These are phyloP conservation scores for Penicillium fuscoglaucum DNA, from an alignment of 2,329 filamentous ascomycete genomes.

Conservation along the genomic window DNA sequence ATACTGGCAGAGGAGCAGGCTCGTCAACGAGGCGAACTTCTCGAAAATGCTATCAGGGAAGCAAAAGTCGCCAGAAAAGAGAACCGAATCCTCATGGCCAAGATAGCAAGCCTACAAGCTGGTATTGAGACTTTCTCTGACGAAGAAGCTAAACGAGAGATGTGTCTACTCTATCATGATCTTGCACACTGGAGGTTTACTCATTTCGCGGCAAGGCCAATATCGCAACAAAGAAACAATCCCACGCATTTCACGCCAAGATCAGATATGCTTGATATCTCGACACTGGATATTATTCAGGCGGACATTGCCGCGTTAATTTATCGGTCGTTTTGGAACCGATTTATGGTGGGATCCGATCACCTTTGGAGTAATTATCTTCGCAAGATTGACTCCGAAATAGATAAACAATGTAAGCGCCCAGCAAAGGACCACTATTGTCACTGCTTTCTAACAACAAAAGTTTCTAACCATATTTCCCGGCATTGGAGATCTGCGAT, in stretches of 20 bases:
- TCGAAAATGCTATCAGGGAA: not conserved
- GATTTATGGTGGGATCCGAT: slow-evolving; percentile 7
- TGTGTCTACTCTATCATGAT: slow-evolving; percentile 13
- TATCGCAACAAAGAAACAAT: not conserved
- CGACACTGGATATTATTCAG: not conserved
- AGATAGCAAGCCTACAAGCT: slow-evolving; percentile 7
- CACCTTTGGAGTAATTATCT: not conserved
- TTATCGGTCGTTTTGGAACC: slow-evolving; percentile 1
- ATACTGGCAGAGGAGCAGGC: slow-evolving; percentile 4
- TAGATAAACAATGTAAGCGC: slow-evolving; percentile 14
- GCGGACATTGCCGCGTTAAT: not conserved
- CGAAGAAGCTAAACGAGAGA: slow-evolving; percentile 10
- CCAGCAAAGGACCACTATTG: not conserved
- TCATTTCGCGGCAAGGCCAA: slow-evolving; percentile 5
- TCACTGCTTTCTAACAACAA: not conserved
- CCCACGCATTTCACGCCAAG: not conserved
- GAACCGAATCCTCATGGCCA: not conserved
- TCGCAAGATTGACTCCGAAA: not conserved
- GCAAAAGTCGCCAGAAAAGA: not conserved
- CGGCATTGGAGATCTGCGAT: slow-evolving; percentile 25
- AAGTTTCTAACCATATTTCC: slow-evolving; percentile 15
- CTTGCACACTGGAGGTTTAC: slow-evolving; percentile 17
- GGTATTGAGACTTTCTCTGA: slow-evolving; percentile 14
- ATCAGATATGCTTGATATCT: not conserved
- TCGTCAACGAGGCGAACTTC: slow-evolving; percentile 5